Evolutionary conservation across 1,284 basidiomycete species (phyloP).

Genomic region (Erythrobasidium hasegawianum): DNA sequence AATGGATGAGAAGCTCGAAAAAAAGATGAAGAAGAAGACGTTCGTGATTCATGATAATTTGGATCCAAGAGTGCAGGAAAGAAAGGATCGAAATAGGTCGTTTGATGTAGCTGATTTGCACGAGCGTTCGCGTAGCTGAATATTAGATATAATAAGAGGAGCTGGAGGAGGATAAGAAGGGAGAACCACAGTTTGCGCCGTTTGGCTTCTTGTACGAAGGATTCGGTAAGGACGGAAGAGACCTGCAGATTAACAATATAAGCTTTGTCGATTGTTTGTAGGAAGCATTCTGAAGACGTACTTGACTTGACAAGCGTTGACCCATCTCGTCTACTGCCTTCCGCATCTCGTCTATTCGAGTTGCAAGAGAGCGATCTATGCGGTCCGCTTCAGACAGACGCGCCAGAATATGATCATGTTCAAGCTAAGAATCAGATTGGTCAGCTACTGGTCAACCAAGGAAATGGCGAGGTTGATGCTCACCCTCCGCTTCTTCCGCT

Average conservation of each 20-base stretch:
- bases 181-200: slow-evolving; percentile 36
- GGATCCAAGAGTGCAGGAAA: slow-evolving; percentile 37
- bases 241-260: slow-evolving; percentile 23
- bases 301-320: slow-evolving; percentile 34
- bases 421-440: neutral
- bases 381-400: slow-evolving; percentile 36
- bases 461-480: neutral
- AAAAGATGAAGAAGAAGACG: too few species aligned
- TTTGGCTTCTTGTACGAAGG: slow-evolving; percentile 30
- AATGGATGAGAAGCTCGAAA: too few species aligned
- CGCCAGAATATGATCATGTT: slow-evolving; percentile 28
- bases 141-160: slow-evolving; percentile 36
- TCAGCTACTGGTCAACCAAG: neutral
- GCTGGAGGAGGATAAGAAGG: slow-evolving; percentile 34
- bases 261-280: neutral
- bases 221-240: slow-evolving; percentile 33
- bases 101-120: slow-evolving; percentile 28
- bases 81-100: slow-evolving; percentile 42
- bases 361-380: slow-evolving; percentile 35
- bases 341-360: slow-evolving; percentile 37
- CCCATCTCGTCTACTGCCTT: slow-evolving; percentile 38
- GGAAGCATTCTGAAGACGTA: neutral
- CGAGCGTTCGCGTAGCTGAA: slow-evolving; percentile 37
- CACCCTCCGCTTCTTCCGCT: slow-evolving; percentile 8
- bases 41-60: neutral